Evolutionary conservation across 768 basidiomycete genomes (phyloP).

Genomic region (Serendipita vermifera): DNA sequence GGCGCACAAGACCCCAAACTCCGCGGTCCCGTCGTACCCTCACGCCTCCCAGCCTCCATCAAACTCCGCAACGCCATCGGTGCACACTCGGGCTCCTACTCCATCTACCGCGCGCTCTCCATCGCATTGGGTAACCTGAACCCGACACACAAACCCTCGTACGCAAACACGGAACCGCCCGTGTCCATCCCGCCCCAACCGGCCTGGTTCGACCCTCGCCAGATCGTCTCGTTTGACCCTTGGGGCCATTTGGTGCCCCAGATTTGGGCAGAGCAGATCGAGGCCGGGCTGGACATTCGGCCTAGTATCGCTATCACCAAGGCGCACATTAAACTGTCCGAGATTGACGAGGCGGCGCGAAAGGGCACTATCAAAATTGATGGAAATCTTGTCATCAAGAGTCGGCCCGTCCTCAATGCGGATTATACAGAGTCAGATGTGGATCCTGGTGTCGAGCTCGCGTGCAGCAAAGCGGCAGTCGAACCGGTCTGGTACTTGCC

Average conservation of each 20-base stretch:
- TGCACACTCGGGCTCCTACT: conserved; percentile 87
- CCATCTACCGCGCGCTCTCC: conserved; percentile 84
- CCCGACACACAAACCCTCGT: conserved; percentile 72
- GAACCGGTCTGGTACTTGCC: conserved; percentile 96
- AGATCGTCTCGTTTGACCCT: conserved; percentile 89
- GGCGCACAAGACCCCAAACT: conserved; percentile 48
- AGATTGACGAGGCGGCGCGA: conserved; percentile 71
- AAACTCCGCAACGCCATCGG: conserved; percentile 90
- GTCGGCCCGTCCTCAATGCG: conserved; percentile 45
- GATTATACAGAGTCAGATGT: conserved; percentile 46
- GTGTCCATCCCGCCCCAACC: conserved; percentile 64
- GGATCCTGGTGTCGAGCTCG: conserved; percentile 74
- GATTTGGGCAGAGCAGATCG: conserved; percentile 49
- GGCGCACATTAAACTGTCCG: conserved; percentile 88
- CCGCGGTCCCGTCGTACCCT: conserved; percentile 83
- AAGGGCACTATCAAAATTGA: conserved; percentile 64
- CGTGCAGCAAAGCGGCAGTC: conserved; percentile 82
- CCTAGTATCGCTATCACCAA: conserved; percentile 90
- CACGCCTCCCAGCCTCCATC: conserved; percentile 68
- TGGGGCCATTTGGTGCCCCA: conserved; percentile 80
- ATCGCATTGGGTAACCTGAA: conserved; percentile 80
- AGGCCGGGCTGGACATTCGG: conserved; percentile 65
- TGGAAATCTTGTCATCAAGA: conserved; percentile 67
- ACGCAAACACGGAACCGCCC: conserved; percentile 71
- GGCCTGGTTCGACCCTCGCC: conserved; percentile 57